A percentile compares a stretch with the other conserved stretches of the same genome.
Evolutionary conservation across 768 basidiomycete genomes (phyloP).

Genomic region (Boletus rubropictus): DNA sequence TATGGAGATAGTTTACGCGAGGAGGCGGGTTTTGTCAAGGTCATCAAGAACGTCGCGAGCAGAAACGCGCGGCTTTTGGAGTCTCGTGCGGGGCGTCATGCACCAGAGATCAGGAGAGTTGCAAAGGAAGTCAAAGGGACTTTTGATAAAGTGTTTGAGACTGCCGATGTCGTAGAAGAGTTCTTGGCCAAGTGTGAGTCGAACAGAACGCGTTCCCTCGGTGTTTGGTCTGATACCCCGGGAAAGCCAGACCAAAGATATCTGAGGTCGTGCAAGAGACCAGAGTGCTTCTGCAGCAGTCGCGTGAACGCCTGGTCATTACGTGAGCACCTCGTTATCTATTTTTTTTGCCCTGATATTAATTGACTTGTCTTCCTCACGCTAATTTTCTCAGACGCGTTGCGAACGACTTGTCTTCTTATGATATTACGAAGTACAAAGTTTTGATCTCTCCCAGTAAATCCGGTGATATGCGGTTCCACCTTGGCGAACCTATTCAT

Average conservation of each 20-base stretch:
- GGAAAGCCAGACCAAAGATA: conserved; percentile 75
- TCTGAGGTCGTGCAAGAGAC: conserved; percentile 92
- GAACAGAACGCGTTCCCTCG: background rate
- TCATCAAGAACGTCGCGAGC: conserved; percentile 89
- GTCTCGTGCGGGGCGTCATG: conserved; percentile 71
- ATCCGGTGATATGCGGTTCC: conserved; percentile 57
- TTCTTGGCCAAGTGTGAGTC: conserved; percentile 83
- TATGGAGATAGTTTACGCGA: conserved; percentile 92
- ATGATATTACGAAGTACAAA: conserved; percentile 76
- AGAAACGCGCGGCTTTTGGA: conserved; percentile 76
- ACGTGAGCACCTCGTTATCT: background rate
- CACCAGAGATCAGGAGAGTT: conserved; percentile 75
- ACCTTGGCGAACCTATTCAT: conserved; percentile 85
- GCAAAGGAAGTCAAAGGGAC: conserved; percentile 90
- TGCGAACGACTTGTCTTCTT: conserved; percentile 71
- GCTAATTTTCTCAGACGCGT: conserved; percentile 50
- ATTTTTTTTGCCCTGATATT: background rate
- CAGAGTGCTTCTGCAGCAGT: conserved; percentile 84
- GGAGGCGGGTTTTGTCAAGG: conserved; percentile 96
- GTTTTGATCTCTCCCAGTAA: conserved; percentile 52
- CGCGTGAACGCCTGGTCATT: conserved; percentile 62
- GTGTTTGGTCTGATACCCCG: conserved; percentile 6
- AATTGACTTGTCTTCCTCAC: background rate
- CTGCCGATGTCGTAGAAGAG: conserved; percentile 88
- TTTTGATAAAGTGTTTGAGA: conserved; percentile 93